Evolutionary conservation across 176 grass and related monocot genomes (phyloP).

Genomic region (Triticum turgidum): DNA sequence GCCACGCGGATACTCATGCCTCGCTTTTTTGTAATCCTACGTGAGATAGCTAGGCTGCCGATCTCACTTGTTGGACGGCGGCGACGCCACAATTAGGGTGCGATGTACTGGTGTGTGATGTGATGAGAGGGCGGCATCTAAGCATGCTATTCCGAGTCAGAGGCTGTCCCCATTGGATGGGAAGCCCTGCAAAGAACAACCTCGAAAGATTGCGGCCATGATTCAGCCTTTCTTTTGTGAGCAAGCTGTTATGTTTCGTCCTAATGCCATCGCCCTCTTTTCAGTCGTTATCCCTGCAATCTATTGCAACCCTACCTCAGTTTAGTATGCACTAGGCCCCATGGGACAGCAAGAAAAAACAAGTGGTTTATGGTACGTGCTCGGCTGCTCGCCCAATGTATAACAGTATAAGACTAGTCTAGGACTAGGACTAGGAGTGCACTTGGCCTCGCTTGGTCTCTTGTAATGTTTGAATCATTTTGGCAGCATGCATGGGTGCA

Average conservation of each 20-base stretch:
- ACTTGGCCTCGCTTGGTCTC: neutral
- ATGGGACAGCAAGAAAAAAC: neutral
- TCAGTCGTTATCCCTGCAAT: neutral
- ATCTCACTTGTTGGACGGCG: neutral
- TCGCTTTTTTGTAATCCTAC: constrained; percentile 37
- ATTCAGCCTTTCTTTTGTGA: constrained; percentile 1
- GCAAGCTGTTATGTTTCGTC: neutral
- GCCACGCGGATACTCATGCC: neutral
- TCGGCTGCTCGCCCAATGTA: neutral
- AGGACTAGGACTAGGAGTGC: neutral
- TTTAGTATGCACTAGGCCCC: neutral
- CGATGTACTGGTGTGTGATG: neutral
- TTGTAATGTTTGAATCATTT: constrained; percentile 38
- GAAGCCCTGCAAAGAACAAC: constrained; percentile 15
- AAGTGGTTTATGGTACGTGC: neutral
- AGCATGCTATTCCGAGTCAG: constrained; percentile 40
- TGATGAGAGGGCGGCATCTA: neutral
- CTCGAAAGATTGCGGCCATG: constrained; percentile 11
- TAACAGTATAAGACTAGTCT: neutral
- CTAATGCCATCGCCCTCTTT: neutral
- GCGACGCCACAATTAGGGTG: neutral
- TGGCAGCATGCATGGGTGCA: neutral
- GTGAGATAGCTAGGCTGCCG: neutral
- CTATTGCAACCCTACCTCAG: neutral
- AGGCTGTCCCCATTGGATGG: constrained; percentile 33